A percentile compares a stretch with the other conserved stretches of the same genome.
Conservation (phyloP, 768 basidiomycete species). For the Macrolepiota dolichaula region DNA sequence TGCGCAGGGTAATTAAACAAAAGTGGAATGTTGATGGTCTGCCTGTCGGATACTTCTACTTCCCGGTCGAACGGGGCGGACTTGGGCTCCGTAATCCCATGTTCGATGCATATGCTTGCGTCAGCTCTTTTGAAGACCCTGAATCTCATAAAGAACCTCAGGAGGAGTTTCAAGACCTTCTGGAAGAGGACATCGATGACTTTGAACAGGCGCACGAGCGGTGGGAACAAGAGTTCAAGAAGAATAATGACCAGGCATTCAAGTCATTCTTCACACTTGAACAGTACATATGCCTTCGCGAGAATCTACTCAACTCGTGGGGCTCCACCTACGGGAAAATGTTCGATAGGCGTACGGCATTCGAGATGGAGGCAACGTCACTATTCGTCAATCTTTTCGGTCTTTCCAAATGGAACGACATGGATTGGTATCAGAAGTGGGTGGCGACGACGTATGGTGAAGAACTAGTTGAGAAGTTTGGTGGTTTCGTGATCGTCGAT, state of each 20-base stretch:
- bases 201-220: background rate
- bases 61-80: conserved; percentile 32
- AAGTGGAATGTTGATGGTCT: conserved; percentile 31
- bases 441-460: conserved; percentile 35
- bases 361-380: background rate
- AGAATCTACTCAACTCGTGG: background rate
- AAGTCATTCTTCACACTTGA: background rate
- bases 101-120: conserved; percentile 13
- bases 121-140: background rate
- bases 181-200: conserved; percentile 4
- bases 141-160: too few species aligned
- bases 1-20: conserved; percentile 21
- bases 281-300: background rate
- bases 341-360: background rate
- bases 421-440: conserved; percentile 29
- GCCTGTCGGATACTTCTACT: conserved; percentile 39
- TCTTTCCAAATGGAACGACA: conserved; percentile 3
- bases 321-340: background rate
- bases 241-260: background rate
- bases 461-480: conserved; percentile 35
- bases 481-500: conserved; percentile 36
- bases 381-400: conserved; percentile 1
- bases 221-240: background rate
- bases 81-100: conserved; percentile 32
- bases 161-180: background rate